A percentile compares a stretch with the other conserved stretches of the same genome.
These are phyloP conservation scores for Phycomyces blakesleeanus DNA, from an alignment of 192 early-diverging fungal species.

Conservation along the genomic window DNA sequence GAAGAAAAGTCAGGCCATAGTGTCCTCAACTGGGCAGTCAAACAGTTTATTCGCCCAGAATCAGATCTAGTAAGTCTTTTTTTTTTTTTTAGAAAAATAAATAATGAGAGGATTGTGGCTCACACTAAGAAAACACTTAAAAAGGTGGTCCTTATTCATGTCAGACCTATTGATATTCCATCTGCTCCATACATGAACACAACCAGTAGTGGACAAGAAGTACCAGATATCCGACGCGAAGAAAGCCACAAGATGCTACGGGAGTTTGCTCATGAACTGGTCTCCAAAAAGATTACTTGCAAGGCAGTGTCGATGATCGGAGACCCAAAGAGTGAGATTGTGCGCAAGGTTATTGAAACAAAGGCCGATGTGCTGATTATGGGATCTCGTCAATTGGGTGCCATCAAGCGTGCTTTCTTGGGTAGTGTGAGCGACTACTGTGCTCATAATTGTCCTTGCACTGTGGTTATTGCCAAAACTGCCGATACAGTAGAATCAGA, in stretches of 20 bases:
- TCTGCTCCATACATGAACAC: slow-evolving; percentile 25
- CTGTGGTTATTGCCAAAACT: slow-evolving; percentile 34
- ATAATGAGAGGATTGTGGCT: too few species aligned
- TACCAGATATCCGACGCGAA: slow-evolving; percentile 23
- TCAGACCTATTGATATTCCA: slow-evolving; percentile 24
- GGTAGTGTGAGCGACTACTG: slow-evolving; percentile 49
- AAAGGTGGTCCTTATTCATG: slow-evolving; percentile 25
- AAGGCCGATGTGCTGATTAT: slow-evolving; percentile 58
- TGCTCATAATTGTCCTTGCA: slow-evolving; percentile 37
- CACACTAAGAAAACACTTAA: neutral
- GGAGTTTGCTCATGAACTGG: slow-evolving; percentile 16
- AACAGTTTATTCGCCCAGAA: slow-evolving; percentile 24
- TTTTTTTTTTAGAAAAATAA: too few species aligned
- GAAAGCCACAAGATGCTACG: slow-evolving; percentile 27
- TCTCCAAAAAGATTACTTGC: slow-evolving; percentile 33
- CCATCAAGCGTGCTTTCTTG: slow-evolving; percentile 43
- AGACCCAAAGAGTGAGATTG: slow-evolving; percentile 59
- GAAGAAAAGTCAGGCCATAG: slow-evolving; percentile 20
- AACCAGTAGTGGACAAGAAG: slow-evolving; percentile 17
- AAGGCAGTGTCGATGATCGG: slow-evolving; percentile 58
- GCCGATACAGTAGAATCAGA: too few species aligned
- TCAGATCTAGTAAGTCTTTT: slow-evolving; percentile 27
- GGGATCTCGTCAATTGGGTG: slow-evolving; percentile 58
- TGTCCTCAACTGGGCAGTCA: slow-evolving; percentile 28
- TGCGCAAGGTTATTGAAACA: slow-evolving; percentile 53